These are phyloP conservation scores for Harringtonia aguacate DNA, from an alignment of 2,329 filamentous ascomycete genomes.

Conservation along the genomic window DNA sequence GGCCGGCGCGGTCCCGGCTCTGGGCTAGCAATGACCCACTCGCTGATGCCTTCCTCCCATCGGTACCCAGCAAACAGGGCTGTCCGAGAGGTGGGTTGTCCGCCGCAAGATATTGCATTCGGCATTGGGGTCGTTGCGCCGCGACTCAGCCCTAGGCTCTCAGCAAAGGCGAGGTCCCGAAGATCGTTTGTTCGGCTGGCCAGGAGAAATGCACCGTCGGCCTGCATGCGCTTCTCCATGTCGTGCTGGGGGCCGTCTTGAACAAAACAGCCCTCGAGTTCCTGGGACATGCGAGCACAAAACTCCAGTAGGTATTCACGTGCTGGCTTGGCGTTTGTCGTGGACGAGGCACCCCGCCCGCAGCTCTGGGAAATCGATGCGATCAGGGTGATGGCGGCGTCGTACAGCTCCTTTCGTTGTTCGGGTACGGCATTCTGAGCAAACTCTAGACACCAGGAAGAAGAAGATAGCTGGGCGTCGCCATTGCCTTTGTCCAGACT, in stretches of 20 bases:
- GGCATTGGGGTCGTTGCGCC: no score
- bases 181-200: constrained; percentile 42
- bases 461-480: no score
- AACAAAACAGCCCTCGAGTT: constrained; percentile 9
- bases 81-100: background rate
- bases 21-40: constrained; percentile 21
- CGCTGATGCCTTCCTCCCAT: constrained; percentile 27
- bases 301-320: constrained; percentile 28
- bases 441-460: background rate
- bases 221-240: constrained; percentile 25
- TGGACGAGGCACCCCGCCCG: constrained; percentile 23
- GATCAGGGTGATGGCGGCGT: constrained; percentile 26
- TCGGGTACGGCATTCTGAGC: background rate
- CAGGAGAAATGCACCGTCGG: constrained; percentile 38
- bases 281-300: constrained; percentile 26
- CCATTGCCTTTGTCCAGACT: background rate
- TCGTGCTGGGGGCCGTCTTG: constrained; percentile 12
- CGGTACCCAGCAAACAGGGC: constrained; percentile 17
- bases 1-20: background rate
- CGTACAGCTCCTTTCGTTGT: constrained; percentile 16
- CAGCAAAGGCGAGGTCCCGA: constrained; percentile 42
- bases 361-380: constrained; percentile 37
- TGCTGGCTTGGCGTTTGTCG: constrained; percentile 14
- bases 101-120: background rate
- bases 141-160: constrained; percentile 22